Percentiles rank a stretch among this genome's conserved stretches.
These are phyloP conservation scores for Vigna mungo DNA, from an alignment of 306 rosid genomes.

Conservation along the genomic window DNA sequence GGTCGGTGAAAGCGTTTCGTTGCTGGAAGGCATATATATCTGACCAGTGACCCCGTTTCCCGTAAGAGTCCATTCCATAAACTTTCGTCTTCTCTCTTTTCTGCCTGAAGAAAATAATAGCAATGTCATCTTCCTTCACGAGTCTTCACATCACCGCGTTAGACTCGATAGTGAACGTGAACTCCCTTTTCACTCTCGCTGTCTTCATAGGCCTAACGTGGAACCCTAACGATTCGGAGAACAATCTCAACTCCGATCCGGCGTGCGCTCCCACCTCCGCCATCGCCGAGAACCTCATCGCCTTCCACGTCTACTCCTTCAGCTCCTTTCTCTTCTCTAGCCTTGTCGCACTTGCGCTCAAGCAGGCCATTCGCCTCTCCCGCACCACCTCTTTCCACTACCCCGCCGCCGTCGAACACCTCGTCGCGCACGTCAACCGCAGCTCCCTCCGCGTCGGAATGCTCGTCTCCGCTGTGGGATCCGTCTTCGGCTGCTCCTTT, in stretches of 20 bases:
- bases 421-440: slow-evolving; percentile 64
- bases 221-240: slow-evolving; percentile 73
- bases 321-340: slow-evolving; percentile 98
- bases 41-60: no score
- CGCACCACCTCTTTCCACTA: slow-evolving; percentile 59
- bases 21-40: neutral
- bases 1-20: neutral
- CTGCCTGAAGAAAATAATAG: neutral
- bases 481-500: slow-evolving; percentile 69
- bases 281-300: slow-evolving; percentile 71
- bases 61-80: neutral
- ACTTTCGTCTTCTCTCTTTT: no score
- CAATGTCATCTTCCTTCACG: slow-evolving; percentile 53
- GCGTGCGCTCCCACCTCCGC: slow-evolving; percentile 62
- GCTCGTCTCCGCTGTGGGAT: slow-evolving; percentile 80
- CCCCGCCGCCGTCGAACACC: slow-evolving; percentile 52
- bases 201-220: slow-evolving; percentile 86
- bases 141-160: slow-evolving; percentile 74
- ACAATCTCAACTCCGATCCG: slow-evolving; percentile 53
- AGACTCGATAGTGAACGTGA: slow-evolving; percentile 84
- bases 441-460: slow-evolving; percentile 70
- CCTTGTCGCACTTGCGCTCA: slow-evolving; percentile 84
- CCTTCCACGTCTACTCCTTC: slow-evolving; percentile 97
- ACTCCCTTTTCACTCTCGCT: slow-evolving; percentile 87
- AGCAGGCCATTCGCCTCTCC: slow-evolving; percentile 80